Evolutionary conservation across 495 filamentous ascomycete genomes (phyloP).

Genomic region (Amorphotheca resinae): DNA sequence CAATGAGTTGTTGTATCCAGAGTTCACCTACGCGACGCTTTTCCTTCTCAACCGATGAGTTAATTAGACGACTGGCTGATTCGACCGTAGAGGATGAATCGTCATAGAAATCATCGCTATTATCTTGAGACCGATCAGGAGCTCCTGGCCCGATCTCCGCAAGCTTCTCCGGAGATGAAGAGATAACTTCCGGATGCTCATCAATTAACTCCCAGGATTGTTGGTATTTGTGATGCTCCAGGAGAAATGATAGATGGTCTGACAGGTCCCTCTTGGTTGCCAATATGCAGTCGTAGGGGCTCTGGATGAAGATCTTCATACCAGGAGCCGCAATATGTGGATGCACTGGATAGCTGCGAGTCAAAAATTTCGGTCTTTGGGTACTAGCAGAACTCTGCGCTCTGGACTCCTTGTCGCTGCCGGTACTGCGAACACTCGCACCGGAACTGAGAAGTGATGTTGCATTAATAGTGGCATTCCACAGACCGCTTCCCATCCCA

Average conservation of each 20-base stretch:
- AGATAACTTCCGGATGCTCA: slow-evolving; percentile 63
- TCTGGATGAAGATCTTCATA: slow-evolving; percentile 89
- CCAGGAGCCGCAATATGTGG: slow-evolving; percentile 47
- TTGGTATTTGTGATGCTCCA: slow-evolving; percentile 65
- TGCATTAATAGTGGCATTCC: slow-evolving; percentile 77
- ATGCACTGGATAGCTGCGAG: slow-evolving; percentile 23
- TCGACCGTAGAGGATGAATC: slow-evolving; percentile 54
- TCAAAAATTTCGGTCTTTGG: slow-evolving; percentile 10
- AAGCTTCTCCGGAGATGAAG: slow-evolving; percentile 26
- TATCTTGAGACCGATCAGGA: slow-evolving; percentile 38
- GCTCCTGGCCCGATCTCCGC: slow-evolving; percentile 31
- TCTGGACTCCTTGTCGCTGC: slow-evolving; percentile 38
- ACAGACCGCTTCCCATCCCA: slow-evolving; percentile 45
- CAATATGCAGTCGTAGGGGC: slow-evolving; percentile 87
- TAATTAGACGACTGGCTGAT: slow-evolving; percentile 29
- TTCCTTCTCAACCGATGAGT: slow-evolving; percentile 68
- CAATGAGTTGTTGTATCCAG: slow-evolving; percentile 77
- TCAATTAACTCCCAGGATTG: slow-evolving; percentile 82
- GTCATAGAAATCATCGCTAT: slow-evolving; percentile 70
- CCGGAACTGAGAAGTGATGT: slow-evolving; percentile 73
- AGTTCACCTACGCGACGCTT: slow-evolving; percentile 85
- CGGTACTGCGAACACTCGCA: slow-evolving; percentile 67
- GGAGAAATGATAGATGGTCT: slow-evolving; percentile 76
- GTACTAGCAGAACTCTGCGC: slow-evolving; percentile 25
- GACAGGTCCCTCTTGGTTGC: slow-evolving; percentile 71